Base-by-base conservation (phyloP, 106 monocot genomes). In the Dioscorea dumetorum region DNA sequence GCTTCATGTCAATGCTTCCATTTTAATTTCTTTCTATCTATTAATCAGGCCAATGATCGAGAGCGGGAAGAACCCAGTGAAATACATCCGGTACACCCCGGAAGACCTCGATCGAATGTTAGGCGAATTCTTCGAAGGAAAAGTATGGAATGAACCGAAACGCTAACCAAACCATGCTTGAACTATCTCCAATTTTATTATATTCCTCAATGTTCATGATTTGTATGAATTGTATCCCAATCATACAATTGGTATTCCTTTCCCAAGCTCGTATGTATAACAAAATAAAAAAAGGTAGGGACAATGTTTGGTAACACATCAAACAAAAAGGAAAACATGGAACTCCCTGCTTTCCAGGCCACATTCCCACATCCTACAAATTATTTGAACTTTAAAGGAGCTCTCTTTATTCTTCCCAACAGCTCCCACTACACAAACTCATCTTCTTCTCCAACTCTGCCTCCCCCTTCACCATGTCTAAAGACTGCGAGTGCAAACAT, bases 101-200 rank as follows among this genome's bases (percentile, higher is more conserved):
- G 94, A 90, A 62, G 87, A 85, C 32, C 80, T 94, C 5, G 87
- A 90, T 1, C 70, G 78, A 23, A 80, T 90, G 79, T 67, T 94
- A 2, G 74, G 85, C 13, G 80, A 88, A 59, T 87, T 94, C 74
- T 94, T 94, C 23, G 87, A 94, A 48, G 90, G 94, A 32, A 82
- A 81, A 74, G 80, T 82, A 19, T 85, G 79, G 77, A 69, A 54
- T 48, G 94, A 95, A 17, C 82, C 72, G 49, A 95, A 84, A 69
- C 87, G 94, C 31, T 95, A 60, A 94, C 20, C 66, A 61, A 52
- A 5, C n/a, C 22, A 0, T 9, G 1, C 2, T 18, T 66, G 18
- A 9, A 23, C 1, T 11, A 18, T 2, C 7, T 19, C 11, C n/a
- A 33, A 50, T 68, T 49, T 34, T 33, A 34, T 24, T 57, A 15